phyloP scores from a whole-genome alignment of 164 flowering plant species.

The Vitis vinifera region DNA sequence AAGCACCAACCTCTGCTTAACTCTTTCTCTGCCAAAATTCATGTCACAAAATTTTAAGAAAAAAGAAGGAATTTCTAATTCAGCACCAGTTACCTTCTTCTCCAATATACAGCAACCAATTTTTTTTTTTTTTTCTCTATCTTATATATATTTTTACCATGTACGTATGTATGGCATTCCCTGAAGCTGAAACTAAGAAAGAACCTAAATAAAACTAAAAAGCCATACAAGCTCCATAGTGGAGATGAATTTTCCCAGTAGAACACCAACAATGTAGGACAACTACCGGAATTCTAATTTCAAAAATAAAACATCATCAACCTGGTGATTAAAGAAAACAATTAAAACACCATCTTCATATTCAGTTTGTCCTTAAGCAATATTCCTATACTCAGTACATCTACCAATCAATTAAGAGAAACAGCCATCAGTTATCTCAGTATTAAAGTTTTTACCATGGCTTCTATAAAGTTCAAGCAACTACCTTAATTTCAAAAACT shows the following conservation, averaged over 20 bases:
- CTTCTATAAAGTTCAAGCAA: too few relatives aligned
- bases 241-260: background rate
- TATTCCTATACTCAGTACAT: background rate
- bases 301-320: background rate
- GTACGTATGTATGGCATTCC: too few relatives aligned
- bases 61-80: background rate
- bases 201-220: background rate
- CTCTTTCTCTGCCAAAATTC: slow-evolving; percentile 56
- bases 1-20: slow-evolving; percentile 83
- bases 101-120: too few relatives aligned
- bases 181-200: background rate
- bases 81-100: background rate
- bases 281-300: background rate
- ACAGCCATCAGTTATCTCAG: background rate
- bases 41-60: background rate
- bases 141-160: too few relatives aligned
- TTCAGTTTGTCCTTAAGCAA: background rate
- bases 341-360: background rate
- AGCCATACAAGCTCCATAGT: background rate
- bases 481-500: too few relatives aligned
- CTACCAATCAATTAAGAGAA: background rate
- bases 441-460: too few relatives aligned
- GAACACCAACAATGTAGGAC: background rate
- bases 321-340: background rate
- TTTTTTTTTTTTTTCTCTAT: too few relatives aligned